Evolutionary conservation across 2,329 filamentous ascomycete genomes (phyloP).

Genomic region (Acrocalymma vagum): DNA sequence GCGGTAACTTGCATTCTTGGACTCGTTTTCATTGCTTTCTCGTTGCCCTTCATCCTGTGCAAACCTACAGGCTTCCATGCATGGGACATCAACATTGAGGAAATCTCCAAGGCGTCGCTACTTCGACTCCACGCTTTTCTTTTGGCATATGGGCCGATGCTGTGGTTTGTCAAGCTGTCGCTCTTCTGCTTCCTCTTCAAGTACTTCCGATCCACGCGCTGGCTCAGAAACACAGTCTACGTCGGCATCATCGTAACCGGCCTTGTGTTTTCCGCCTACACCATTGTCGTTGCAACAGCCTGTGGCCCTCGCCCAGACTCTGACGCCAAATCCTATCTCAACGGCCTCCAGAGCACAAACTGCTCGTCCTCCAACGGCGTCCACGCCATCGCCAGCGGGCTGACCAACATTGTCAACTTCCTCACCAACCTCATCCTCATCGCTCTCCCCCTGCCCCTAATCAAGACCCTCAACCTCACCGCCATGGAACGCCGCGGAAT

Average conservation of each 20-base stretch:
- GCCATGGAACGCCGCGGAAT: constrained; percentile 19
- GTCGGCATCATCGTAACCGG: constrained; percentile 23
- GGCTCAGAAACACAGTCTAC: constrained; percentile 26
- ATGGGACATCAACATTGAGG: constrained; percentile 21
- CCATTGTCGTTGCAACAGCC: constrained; percentile 22
- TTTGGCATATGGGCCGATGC: constrained; percentile 22
- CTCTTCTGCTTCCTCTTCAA: constrained; percentile 23
- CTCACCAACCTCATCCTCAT: constrained; percentile 23
- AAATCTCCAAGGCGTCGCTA: constrained; percentile 18
- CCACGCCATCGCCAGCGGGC: constrained; percentile 16
- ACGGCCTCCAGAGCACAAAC: constrained; percentile 15
- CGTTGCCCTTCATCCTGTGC: constrained; percentile 17
- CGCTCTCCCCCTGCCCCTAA: constrained; percentile 15
- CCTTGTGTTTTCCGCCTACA: constrained; percentile 22
- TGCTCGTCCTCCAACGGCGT: constrained; percentile 19
- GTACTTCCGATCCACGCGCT: constrained; percentile 20
- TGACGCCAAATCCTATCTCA: constrained; percentile 21
- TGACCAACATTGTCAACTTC: constrained; percentile 17
- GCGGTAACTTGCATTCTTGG: constrained; percentile 11
- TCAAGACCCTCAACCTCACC: constrained; percentile 14
- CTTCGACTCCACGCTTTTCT: constrained; percentile 16
- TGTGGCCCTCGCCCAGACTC: constrained; percentile 22
- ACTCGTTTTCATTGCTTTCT: constrained; percentile 23
- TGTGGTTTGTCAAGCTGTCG: constrained; percentile 29
- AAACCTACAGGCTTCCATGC: constrained; percentile 23